Percentiles rank a stretch among this genome's conserved stretches.
phyloP scores from a whole-genome alignment of 2,329 filamentous ascomycete species.

The Herpomyces periplanetae region DNA sequence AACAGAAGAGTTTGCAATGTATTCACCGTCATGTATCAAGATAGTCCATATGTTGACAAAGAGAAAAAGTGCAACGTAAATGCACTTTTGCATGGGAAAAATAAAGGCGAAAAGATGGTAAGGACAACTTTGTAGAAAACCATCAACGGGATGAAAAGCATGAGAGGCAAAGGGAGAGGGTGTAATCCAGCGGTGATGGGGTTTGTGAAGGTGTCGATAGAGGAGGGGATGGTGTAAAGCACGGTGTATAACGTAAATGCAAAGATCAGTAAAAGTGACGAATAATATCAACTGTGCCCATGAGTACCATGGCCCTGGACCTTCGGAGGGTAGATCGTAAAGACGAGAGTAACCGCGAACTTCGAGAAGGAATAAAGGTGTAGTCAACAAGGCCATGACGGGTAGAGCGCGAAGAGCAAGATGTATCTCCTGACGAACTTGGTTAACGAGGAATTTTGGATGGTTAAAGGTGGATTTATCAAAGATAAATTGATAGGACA shows the following conservation, averaged over 20 bases:
- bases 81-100: constrained; percentile 65
- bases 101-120: constrained; percentile 80
- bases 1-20: constrained; percentile 53
- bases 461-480: constrained; percentile 62
- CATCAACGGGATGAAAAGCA: constrained; percentile 77
- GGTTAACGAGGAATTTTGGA: constrained; percentile 79
- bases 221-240: constrained; percentile 36
- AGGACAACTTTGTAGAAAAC: constrained; percentile 49
- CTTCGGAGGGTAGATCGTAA: constrained; percentile 38
- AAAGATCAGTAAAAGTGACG: constrained; percentile 51
- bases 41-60: constrained; percentile 95
- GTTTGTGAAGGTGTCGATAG: constrained; percentile 76
- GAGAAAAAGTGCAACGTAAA: constrained; percentile 45
- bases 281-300: constrained; percentile 53
- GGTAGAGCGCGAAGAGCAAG: constrained; percentile 42
- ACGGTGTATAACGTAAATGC: constrained; percentile 71
- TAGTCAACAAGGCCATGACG: constrained; percentile 40
- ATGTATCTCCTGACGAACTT: constrained; percentile 45
- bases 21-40: constrained; percentile 81
- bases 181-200: constrained; percentile 99
- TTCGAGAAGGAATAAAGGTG: constrained; percentile 41
- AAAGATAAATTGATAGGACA: constrained; percentile 63
- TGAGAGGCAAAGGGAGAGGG: constrained; percentile 68
- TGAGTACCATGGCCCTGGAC: constrained; percentile 38
- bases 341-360: constrained; percentile 51